Evolutionary conservation across 2,329 filamentous ascomycete genomes (phyloP).

Genomic region (Hypocrella siamensis): DNA sequence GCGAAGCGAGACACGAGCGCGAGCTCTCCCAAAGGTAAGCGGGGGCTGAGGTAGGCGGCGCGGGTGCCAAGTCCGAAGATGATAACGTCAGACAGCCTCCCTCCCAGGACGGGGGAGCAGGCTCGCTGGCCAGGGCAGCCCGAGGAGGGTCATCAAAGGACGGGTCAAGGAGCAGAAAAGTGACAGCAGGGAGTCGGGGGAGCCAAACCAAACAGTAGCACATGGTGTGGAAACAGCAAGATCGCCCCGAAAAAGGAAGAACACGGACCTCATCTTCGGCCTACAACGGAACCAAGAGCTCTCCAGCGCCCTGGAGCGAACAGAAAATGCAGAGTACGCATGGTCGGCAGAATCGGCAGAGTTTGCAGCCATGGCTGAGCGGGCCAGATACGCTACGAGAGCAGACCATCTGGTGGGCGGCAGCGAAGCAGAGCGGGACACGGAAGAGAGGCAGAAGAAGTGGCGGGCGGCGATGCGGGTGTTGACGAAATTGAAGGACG

Average conservation of each 20-base stretch:
- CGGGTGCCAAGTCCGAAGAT: too few relatives aligned
- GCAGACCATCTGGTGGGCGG: slow-evolving; percentile 7
- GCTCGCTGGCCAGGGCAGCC: too few relatives aligned
- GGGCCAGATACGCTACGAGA: slow-evolving; percentile 9
- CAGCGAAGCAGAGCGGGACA: not conserved
- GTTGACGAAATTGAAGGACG: slow-evolving; percentile 4
- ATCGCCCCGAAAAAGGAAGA: slow-evolving; percentile 1
- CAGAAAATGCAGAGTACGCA: slow-evolving; percentile 7
- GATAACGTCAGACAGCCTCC: too few relatives aligned
- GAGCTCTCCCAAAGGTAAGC: too few relatives aligned
- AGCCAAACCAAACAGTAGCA: not conserved
- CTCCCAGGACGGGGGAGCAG: too few relatives aligned
- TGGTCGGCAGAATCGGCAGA: slow-evolving; percentile 10
- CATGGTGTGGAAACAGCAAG: not conserved
- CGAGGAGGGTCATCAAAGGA: too few relatives aligned
- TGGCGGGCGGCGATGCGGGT: slow-evolving; percentile 1
- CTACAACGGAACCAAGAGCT: slow-evolving; percentile 6
- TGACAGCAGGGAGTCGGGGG: not conserved
- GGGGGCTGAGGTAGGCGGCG: too few relatives aligned
- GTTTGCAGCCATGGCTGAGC: slow-evolving; percentile 8
- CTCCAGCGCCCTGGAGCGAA: slow-evolving; percentile 2
- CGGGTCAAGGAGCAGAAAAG: not conserved
- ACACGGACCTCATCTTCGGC: slow-evolving; percentile 8
- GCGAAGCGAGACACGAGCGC: too few relatives aligned
- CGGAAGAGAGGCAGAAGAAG: too few relatives aligned